Percentiles rank a stretch among this genome's conserved stretches.
These are phyloP conservation scores for Morella rubra DNA, from an alignment of 306 rosid genomes.

Conservation along the genomic window DNA sequence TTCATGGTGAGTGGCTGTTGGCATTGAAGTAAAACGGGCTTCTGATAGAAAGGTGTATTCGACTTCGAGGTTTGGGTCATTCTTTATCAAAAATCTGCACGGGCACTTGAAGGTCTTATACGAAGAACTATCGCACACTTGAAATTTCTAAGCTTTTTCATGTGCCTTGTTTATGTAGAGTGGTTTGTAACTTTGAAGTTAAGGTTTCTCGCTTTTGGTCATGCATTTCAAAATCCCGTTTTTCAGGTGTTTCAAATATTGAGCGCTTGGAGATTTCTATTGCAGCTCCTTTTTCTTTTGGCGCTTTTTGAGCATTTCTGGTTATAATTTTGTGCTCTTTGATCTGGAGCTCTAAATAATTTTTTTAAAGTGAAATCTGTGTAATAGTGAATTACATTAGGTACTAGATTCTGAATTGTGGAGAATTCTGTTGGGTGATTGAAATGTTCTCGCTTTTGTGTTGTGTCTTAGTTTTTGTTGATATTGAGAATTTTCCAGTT, in stretches of 20 bases:
- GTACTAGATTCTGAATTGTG: background rate
- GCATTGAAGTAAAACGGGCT: background rate
- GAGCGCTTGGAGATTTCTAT: background rate
- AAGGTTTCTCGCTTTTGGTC: background rate
- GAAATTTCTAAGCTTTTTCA: background rate
- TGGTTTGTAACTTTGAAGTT: background rate
- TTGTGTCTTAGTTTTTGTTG: background rate
- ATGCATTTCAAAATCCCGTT: background rate
- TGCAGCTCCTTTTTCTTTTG: background rate
- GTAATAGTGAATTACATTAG: background rate
- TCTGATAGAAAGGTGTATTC: background rate
- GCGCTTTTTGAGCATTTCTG: background rate
- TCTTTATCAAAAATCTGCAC: background rate
- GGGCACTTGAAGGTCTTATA: background rate
- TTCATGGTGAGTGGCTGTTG: background rate
- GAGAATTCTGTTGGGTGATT: background rate
- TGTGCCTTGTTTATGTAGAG: background rate
- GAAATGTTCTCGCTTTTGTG: background rate
- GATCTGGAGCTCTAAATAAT: background rate
- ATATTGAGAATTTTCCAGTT: background rate
- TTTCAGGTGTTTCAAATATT: background rate
- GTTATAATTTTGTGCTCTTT: background rate
- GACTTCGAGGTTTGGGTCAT: background rate
- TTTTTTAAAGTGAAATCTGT: background rate
- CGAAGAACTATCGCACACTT: background rate